Conservation (phyloP, 805 yeast genomes). For the Candida vaughaniae region DNA sequence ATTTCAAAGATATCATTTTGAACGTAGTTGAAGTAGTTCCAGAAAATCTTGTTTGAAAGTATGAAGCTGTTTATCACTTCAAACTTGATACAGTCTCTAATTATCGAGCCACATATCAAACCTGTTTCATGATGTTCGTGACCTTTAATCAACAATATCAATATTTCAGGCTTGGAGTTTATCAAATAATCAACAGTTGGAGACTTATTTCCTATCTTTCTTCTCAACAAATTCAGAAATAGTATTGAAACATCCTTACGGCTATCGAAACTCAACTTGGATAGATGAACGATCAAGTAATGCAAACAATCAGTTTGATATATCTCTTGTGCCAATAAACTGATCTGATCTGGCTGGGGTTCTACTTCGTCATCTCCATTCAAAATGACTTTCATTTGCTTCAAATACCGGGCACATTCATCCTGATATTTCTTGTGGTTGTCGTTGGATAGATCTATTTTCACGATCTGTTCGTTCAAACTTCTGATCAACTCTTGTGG, state of each 20-base stretch:
- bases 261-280: conserved; percentile 82
- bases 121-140: conserved; percentile 77
- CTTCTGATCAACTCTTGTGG: conserved; percentile 80
- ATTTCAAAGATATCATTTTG: conserved; percentile 79
- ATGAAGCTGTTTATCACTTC: conserved; percentile 66
- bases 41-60: conserved; percentile 59
- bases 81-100: conserved; percentile 81
- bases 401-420: conserved; percentile 64
- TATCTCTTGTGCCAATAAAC: conserved; percentile 76
- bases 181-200: conserved; percentile 87
- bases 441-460: conserved; percentile 47
- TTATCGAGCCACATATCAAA: conserved; percentile 69
- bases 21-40: conserved; percentile 82
- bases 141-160: conserved; percentile 61
- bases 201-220: conserved; percentile 70
- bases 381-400: conserved; percentile 63
- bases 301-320: conserved; percentile 69
- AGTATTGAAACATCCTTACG: conserved; percentile 77
- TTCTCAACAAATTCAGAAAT: conserved; percentile 73
- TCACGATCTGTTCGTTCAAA: conserved; percentile 68
- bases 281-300: conserved; percentile 56
- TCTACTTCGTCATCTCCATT: conserved; percentile 68
- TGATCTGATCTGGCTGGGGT: conserved; percentile 70
- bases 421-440: conserved; percentile 56
- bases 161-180: conserved; percentile 57